Evolutionary conservation across 2,329 filamentous ascomycete species (phyloP), one percentile per base, ranked within the genome.

Genomic region (Diplodia scrobiculata): DNA sequence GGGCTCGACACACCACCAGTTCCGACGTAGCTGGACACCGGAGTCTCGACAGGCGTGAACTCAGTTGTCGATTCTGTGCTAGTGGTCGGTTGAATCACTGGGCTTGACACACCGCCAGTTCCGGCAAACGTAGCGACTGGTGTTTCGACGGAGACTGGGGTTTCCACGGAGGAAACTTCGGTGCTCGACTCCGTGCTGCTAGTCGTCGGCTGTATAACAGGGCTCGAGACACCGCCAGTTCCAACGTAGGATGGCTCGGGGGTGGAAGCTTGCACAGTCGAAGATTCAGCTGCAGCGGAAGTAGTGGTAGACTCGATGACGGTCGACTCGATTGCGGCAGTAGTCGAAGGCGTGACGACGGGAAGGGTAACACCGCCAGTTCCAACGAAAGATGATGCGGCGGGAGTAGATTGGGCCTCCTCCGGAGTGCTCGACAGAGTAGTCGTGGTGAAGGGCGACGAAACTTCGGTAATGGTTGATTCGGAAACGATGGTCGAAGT

Each of bases 401-500:
- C 38, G 10, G 51, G 52, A 19, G 45, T 50, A 17, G 19, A 32
- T 21, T 41, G 14, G 3, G 29, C 13, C n/a, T 58, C 38, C 11
- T 36, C 52, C 3, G 63, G 63, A 13, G 63, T 65, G 58, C 58
- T 62, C n/a, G 45, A 62, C 29, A 50, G 13, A 36, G 52, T 58
- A 19, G 38, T 55, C 27, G 63, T 65, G 29, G 52, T 27, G 38
- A 50, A 36, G 17, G 51, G 29, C 36, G 63, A 55, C 10, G 67
- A 66, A 19, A 72, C 69, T 27, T 70, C 60, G 9, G 70, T 73
- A 13, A 72, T 66, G 17, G 68, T 68, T 3, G 71, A 66, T 9
- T 72, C 69, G 6, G 67, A 65, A 32, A 68, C 48, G 41, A 70
- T 64, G 13, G 70, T 69, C n/a, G 67, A 70, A n/a, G 69, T 68